Percentiles rank a stretch among this genome's conserved stretches.
Conservation (phyloP, 2,329 filamentous ascomycete species). For the Fusarium hainanense region DNA sequence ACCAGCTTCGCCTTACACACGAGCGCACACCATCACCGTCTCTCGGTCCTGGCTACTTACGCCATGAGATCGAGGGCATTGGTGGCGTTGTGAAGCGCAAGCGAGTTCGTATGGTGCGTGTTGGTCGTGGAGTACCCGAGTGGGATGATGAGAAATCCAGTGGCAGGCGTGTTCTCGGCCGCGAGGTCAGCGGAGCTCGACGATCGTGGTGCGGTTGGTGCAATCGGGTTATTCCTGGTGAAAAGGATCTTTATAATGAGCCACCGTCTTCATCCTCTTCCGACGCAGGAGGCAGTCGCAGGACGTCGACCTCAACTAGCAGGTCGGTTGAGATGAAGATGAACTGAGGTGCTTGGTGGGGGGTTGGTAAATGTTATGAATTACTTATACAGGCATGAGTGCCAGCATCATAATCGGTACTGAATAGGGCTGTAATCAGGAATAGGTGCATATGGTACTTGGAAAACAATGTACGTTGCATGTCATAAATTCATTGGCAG, state of each 20-base stretch:
- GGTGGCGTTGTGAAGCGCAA: conserved; percentile 90
- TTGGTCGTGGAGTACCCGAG: conserved; percentile 87
- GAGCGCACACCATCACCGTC: conserved; percentile 61
- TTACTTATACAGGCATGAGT: neutral
- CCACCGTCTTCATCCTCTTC: conserved; percentile 43
- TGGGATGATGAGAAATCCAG: conserved; percentile 79
- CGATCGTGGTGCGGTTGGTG: conserved; percentile 97
- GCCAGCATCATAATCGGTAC: neutral
- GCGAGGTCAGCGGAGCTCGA: conserved; percentile 74
- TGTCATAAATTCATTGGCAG: conserved; percentile 2
- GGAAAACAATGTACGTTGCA: neutral
- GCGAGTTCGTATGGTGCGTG: conserved; percentile 81
- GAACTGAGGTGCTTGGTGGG: conserved; percentile 2
- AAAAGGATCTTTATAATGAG: conserved; percentile 54
- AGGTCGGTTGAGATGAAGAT: conserved; percentile 29
- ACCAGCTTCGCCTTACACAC: conserved; percentile 47
- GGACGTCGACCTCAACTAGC: conserved; percentile 41
- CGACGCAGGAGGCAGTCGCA: conserved; percentile 37
- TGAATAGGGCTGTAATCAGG: neutral
- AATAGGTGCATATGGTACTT: neutral
- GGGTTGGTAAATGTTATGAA: neutral
- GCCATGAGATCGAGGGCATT: conserved; percentile 92
- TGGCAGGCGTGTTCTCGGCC: conserved; percentile 70
- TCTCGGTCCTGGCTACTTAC: conserved; percentile 78
- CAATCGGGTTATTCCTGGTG: conserved; percentile 75